These are phyloP conservation scores for Camellia japonica DNA, from an alignment of 148 eudicot species.

Conservation along the genomic window DNA sequence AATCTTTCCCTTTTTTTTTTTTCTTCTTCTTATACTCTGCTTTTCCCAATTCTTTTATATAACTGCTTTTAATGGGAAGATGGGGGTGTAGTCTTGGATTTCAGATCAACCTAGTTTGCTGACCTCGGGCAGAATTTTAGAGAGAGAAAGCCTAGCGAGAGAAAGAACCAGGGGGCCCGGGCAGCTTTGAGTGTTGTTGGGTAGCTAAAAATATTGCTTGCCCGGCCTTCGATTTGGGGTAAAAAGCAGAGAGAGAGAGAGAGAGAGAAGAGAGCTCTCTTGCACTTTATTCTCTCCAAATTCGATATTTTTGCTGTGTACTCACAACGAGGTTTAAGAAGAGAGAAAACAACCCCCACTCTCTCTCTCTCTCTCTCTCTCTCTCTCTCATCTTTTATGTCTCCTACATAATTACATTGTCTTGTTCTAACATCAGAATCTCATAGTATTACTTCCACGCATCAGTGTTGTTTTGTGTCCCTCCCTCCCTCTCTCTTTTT, in stretches of 20 bases:
- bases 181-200: neutral
- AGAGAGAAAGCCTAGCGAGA: neutral
- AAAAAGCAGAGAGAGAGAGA: slow-evolving; percentile 1
- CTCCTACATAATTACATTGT: slow-evolving; percentile 38
- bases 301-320: slow-evolving; percentile 48
- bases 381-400: slow-evolving; percentile 21
- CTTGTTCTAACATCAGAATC: slow-evolving; percentile 46
- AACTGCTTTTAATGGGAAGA: too few species aligned
- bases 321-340: slow-evolving; percentile 25
- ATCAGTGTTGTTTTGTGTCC: neutral
- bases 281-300: slow-evolving; percentile 62
- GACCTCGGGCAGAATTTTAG: slow-evolving; percentile 10
- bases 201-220: neutral
- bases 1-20: too few species aligned
- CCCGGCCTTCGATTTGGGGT: slow-evolving; percentile 14
- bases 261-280: slow-evolving; percentile 13
- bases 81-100: neutral
- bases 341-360: slow-evolving; percentile 13
- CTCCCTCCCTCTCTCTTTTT: slow-evolving; percentile 13
- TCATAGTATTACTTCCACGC: slow-evolving; percentile 24
- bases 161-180: neutral
- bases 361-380: slow-evolving; percentile 20
- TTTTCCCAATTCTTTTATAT: too few species aligned
- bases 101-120: slow-evolving; percentile 9
- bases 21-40: too few species aligned